A percentile compares a stretch with the other conserved stretches of the same genome.
Evolutionary conservation across 1,284 basidiomycete genomes (phyloP).

Genomic region (Stygiomarasmius scandens): DNA sequence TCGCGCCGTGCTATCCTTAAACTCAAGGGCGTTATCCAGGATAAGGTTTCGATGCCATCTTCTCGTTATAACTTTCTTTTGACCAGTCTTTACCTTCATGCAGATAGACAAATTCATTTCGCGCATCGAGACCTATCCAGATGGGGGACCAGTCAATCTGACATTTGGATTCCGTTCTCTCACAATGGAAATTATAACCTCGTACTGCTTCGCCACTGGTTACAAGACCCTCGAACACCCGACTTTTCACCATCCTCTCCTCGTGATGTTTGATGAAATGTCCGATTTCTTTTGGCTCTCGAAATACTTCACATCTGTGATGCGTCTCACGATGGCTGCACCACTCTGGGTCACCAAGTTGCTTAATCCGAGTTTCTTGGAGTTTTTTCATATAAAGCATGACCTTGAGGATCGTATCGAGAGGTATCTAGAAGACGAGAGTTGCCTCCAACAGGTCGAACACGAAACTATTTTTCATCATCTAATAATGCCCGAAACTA

Average conservation of each 20-base stretch:
- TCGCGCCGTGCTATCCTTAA: conserved; percentile 4
- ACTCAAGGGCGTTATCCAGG: conserved; percentile 1
- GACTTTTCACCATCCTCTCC: conserved; percentile 24
- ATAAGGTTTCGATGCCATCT: conserved; percentile 2
- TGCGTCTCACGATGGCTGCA: neutral
- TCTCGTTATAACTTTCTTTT: neutral
- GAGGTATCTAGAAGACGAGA: conserved; percentile 7
- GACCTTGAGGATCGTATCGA: conserved; percentile 11
- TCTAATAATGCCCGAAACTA: conserved; percentile 10
- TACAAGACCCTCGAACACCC: conserved; percentile 21
- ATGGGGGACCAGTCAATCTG: conserved; percentile 10
- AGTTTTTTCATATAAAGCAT: conserved; percentile 5
- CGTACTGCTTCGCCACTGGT: conserved; percentile 26
- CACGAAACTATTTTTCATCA: conserved; percentile 19
- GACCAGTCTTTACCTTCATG: neutral
- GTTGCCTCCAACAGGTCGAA: conserved; percentile 7
- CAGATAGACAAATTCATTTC: neutral
- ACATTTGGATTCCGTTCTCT: conserved; percentile 14
- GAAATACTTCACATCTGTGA: conserved; percentile 23
- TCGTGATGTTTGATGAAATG: conserved; percentile 17
- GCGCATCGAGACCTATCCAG: conserved; percentile 12
- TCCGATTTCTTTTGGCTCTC: conserved; percentile 16
- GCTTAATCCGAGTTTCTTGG: conserved; percentile 2
- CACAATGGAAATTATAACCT: conserved; percentile 27
- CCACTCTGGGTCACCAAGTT: neutral